phyloP scores from a whole-genome alignment of 257 asterid species.

The Nicotiana tomentosiformis region DNA sequence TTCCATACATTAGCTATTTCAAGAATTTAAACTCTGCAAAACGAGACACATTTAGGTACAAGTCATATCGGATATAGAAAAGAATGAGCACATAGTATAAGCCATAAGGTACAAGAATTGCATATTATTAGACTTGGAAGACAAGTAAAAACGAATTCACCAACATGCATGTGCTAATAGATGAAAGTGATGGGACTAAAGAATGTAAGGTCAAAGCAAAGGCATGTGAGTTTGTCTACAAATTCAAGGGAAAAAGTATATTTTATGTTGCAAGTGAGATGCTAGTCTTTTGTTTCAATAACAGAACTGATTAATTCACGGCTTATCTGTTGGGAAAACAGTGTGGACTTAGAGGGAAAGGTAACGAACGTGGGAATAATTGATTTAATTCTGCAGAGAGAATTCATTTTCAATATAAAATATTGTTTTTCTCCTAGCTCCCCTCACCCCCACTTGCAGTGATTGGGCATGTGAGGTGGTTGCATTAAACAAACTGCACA shows the following conservation, averaged over 20 bases:
- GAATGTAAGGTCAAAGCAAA: slow-evolving; percentile 26
- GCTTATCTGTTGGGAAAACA: slow-evolving; percentile 17
- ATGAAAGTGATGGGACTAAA: slow-evolving; percentile 3
- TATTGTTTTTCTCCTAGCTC: not conserved
- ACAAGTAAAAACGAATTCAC: not conserved
- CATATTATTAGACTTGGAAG: not conserved
- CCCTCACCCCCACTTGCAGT: slow-evolving; percentile 9
- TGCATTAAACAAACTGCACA: not conserved
- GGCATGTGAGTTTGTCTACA: slow-evolving; percentile 27
- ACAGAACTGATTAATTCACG: slow-evolving; percentile 13
- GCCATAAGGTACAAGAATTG: not conserved
- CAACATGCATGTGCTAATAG: slow-evolving; percentile 24
- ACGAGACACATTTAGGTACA: too few species aligned
- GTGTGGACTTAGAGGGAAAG: slow-evolving; percentile 21
- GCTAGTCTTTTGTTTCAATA: too few species aligned
- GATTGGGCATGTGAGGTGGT: slow-evolving; percentile 30
- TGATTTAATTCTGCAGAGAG: slow-evolving; percentile 9
- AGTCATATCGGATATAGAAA: too few species aligned
- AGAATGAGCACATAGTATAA: too few species aligned
- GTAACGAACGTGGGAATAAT: slow-evolving; percentile 30
- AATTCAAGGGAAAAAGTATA: not conserved
- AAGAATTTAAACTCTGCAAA: too few species aligned
- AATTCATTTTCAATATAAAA: not conserved
- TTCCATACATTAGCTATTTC: too few species aligned
- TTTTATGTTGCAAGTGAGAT: too few species aligned